Base-by-base conservation (phyloP, 1,139 yeast species). In the Hyphopichia burtonii region DNA sequence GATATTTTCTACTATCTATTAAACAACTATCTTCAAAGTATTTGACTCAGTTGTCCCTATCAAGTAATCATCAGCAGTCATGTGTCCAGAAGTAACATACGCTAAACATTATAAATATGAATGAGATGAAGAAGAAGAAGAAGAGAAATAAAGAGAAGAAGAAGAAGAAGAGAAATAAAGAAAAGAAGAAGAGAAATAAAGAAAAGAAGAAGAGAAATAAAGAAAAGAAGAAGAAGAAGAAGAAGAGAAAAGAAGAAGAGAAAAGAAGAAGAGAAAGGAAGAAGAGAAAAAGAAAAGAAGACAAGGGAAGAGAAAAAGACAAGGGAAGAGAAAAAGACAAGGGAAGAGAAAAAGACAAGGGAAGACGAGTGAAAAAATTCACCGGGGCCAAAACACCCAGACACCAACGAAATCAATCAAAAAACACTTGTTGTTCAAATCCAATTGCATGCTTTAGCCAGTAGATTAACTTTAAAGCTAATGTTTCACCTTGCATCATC, bases 401-500 rank as follows among this genome's bases (percentile, higher is more conserved):
- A 25, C 28, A 7, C 28, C 7, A 25, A 8, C n/a, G n/a, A n/a
- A n/a, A n/a, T n/a, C n/a, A n/a, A n/a, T n/a, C n/a, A 10, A 8
- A 25, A 25, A 25, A 25, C 7, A 10, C 11, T 11, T 25, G 28
- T 9, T 11, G n/a, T 8, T n/a, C n/a, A n/a, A n/a, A 4, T 27
- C 15, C 31, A 20, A 20, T 20, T 20, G 23, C n/a, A n/a, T n/a
- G n/a, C n/a, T n/a, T n/a, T n/a, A n/a, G n/a, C n/a, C n/a, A n/a
- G n/a, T n/a, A n/a, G n/a, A n/a, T n/a, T n/a, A n/a, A n/a, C n/a
- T n/a, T n/a, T n/a, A n/a, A n/a, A 20, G 8, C 23, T 20, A 20
- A 20, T 73, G 78, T 73, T 73, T 50, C 78, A 73, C 48, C 57
- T 73, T 38, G 78, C 74, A 17, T 68, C 75, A 34, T 71, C 78